Evolutionary conservation across 306 rosid species (phyloP), one percentile per base, ranked within the genome.

Genomic region (Fagus sylvatica): DNA sequence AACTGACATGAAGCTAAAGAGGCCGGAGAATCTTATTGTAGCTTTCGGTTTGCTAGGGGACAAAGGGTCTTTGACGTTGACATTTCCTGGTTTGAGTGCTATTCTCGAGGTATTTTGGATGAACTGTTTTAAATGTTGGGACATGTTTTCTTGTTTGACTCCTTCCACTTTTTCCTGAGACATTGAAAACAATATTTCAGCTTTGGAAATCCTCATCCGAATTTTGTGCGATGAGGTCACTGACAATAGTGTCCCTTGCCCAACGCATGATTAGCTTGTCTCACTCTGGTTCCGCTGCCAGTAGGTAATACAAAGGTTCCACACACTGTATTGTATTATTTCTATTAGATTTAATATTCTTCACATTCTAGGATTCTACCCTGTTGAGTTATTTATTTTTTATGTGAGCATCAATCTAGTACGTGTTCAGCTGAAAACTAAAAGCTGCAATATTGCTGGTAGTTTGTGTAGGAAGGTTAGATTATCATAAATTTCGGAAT

Each of bases 171-270:
- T 75, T 83, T 72, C 84, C 87, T 86, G 85, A 90, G 83, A 77
- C 81, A 78, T 79, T 81, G 74, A 84, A 84, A 72, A 79, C 74
- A 74, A 82, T 36, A 77, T 95, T 94, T 88, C 98, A 95, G 98
- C 95, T 95, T 46, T 93, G 97, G 98, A 95, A 89, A 84, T 87
- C 91, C 73, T 92, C 98, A 69, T 88, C 97, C 1, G 98, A 95
- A 83, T 92, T 95, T 83, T 90, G 86, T 81, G 98, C 98, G 43
- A 87, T 95, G 88, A 91, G 97, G 80, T 95, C 98, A 51, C 81
- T 95, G 84, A 88, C 89, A 19, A 92, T 95, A 91, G 91, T 95
- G 79, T 95, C 98, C 83, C 98, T 95, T 80, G 96, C 98, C 83
- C 98, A 92, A 85, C 90, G 89, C 69, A 85, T 91, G 89, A 86